These are phyloP conservation scores for Penicillium sumatraense DNA, from an alignment of 2,329 filamentous ascomycete species.

Conservation along the genomic window DNA sequence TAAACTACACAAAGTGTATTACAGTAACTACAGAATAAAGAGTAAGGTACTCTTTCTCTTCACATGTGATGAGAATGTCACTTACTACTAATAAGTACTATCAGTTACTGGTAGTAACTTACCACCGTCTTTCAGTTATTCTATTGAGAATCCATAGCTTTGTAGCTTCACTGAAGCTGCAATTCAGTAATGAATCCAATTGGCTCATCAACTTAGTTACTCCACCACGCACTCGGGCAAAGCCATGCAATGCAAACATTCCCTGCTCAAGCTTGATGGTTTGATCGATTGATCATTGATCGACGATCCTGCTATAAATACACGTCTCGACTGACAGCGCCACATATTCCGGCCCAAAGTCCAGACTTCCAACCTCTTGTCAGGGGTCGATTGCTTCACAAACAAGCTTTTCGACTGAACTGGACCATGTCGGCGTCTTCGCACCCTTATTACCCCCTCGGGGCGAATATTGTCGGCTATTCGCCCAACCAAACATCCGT, in stretches of 20 bases:
- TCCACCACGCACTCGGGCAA: constrained; percentile 7
- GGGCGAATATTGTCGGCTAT: constrained; percentile 66
- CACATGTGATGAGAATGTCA: too few relatives aligned
- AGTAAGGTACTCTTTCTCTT: too few relatives aligned
- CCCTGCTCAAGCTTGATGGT: neutral
- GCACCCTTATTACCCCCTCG: constrained; percentile 75
- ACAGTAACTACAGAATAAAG: too few relatives aligned
- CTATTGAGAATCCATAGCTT: too few relatives aligned
- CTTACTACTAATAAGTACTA: too few relatives aligned
- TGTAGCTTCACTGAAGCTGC: too few relatives aligned
- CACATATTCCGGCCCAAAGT: too few relatives aligned
- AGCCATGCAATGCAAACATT: constrained; percentile 1
- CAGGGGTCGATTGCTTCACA: neutral
- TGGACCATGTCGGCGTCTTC: constrained; percentile 18
- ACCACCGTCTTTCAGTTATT: too few relatives aligned
- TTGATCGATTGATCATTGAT: neutral
- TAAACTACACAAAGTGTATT: too few relatives aligned
- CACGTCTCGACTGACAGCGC: neutral
- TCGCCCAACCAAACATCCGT: constrained; percentile 68
- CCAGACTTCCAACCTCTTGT: neutral
- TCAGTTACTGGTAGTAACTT: too few relatives aligned
- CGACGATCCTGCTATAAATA: neutral
- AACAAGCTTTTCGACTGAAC: constrained; percentile 11
- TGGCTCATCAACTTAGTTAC: constrained; percentile 8
- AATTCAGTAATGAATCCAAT: too few relatives aligned